A percentile compares a stretch with the other conserved stretches of the same genome.
Conservation (phyloP, 163 green algal species). For the Chloromonas sp. region DNA sequence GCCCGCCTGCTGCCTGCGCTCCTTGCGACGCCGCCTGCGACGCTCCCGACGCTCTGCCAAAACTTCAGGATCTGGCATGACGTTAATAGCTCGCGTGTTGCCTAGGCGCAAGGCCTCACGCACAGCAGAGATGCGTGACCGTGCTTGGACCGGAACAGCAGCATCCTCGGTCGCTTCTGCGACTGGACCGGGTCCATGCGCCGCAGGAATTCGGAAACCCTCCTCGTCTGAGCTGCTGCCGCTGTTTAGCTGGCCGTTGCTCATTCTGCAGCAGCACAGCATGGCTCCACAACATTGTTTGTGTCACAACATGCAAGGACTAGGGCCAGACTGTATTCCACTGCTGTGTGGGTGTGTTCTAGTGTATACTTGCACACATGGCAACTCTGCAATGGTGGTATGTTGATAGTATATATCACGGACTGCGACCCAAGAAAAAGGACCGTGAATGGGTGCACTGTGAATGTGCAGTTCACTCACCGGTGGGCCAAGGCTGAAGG, state of each 20-base stretch:
- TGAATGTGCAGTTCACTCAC: no score
- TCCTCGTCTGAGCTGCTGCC: background rate
- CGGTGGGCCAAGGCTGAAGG: no score
- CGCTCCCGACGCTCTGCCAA: background rate
- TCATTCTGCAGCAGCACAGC: background rate
- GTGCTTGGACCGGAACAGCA: background rate
- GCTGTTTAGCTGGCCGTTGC: background rate
- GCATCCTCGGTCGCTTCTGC: background rate
- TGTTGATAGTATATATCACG: no score
- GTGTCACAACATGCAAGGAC: no score
- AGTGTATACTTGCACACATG: no score
- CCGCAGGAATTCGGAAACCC: background rate
- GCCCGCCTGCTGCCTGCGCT: background rate
- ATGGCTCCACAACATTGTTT: no score
- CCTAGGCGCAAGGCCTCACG: slow-evolving; percentile 3
- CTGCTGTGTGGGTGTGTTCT: no score
- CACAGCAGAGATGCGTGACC: slow-evolving; percentile 1
- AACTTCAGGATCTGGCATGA: background rate
- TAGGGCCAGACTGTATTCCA: no score
- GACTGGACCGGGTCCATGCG: background rate
- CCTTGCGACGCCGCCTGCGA: background rate
- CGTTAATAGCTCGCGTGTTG: background rate
- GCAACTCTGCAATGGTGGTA: no score
- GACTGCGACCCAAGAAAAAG: no score
- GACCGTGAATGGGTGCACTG: no score